Evolutionary conservation across 805 yeast species (phyloP).

Genomic region (Maudiozyma barnettii): DNA sequence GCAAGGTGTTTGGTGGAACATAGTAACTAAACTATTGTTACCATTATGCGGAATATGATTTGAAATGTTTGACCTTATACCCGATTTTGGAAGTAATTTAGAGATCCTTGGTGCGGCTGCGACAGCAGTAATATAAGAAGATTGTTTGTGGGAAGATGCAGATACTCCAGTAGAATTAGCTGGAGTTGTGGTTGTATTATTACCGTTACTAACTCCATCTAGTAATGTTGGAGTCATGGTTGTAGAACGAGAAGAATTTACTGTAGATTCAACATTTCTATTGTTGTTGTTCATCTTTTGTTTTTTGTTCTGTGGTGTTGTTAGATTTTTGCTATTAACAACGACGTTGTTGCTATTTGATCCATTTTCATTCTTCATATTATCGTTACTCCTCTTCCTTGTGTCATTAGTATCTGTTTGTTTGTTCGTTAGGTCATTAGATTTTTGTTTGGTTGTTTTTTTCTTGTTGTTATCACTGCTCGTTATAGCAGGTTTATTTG

Average conservation of each 20-base stretch:
- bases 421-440: constrained; percentile 7
- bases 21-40: constrained; percentile 33
- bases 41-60: background rate
- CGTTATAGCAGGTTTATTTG: background rate
- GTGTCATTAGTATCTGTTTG: background rate
- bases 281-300: background rate
- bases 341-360: background rate
- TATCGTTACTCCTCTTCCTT: background rate
- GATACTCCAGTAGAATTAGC: background rate
- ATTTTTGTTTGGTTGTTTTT: constrained; percentile 1
- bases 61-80: constrained; percentile 2
- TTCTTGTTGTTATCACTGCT: background rate
- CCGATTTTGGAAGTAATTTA: constrained; percentile 33
- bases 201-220: background rate
- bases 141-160: background rate
- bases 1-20: constrained; percentile 37
- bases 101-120: constrained; percentile 78
- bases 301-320: constrained; percentile 2
- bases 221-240: background rate
- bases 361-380: background rate
- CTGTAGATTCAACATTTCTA: background rate
- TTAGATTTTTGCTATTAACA: background rate
- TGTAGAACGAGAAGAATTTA: constrained; percentile 2
- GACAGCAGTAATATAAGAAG: constrained; percentile 52
- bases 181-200: background rate